Conservation (phyloP, 2,329 filamentous ascomycete species). For the Gaeumannomyces tritici region DNA sequence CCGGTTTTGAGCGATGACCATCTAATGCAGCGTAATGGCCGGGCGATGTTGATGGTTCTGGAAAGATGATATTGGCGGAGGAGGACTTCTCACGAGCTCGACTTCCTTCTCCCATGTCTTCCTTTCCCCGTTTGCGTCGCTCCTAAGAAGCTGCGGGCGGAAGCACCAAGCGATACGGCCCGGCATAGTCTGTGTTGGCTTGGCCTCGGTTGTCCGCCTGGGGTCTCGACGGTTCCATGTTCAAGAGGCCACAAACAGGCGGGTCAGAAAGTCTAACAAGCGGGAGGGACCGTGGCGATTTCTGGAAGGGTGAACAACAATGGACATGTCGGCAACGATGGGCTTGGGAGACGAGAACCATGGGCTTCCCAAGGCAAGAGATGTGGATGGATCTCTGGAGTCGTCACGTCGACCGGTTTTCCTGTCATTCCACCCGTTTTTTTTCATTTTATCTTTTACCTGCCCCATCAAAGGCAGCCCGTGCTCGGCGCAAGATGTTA, state of each 20-base stretch:
- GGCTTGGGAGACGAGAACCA: background rate
- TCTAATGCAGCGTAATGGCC: background rate
- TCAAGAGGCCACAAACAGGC: background rate
- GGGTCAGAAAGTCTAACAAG: background rate
- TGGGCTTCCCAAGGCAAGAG: background rate
- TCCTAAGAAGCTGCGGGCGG: background rate
- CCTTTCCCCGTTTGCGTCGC: background rate
- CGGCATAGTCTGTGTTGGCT: background rate
- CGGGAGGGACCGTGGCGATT: background rate
- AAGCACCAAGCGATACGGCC: no score
- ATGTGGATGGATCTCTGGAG: background rate
- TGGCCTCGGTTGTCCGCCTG: background rate
- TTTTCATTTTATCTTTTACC: background rate
- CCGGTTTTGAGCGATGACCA: background rate
- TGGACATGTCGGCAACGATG: background rate
- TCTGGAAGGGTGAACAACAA: background rate
- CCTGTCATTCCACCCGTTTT: background rate
- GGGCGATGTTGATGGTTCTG: background rate
- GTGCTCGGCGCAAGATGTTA: background rate
- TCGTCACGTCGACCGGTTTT: background rate
- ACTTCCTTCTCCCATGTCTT: background rate
- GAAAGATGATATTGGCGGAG: background rate
- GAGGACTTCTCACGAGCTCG: background rate
- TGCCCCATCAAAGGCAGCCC: background rate
- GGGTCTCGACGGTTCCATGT: background rate